Evolutionary conservation across 2,329 filamentous ascomycete species (phyloP).

Genomic region (Colletotrichum gigasporum): DNA sequence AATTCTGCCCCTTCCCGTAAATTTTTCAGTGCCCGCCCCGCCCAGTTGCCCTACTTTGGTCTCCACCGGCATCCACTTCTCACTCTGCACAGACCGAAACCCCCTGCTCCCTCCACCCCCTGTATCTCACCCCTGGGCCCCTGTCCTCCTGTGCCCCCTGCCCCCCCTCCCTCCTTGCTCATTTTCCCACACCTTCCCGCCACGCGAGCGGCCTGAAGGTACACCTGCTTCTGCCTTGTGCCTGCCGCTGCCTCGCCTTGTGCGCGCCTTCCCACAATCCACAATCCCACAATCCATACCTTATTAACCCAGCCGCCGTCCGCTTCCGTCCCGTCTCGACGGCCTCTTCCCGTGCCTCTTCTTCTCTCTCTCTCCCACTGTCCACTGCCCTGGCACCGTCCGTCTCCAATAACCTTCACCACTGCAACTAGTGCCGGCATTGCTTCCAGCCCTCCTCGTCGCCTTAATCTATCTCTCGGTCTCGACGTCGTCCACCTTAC

Average conservation of each 20-base stretch:
- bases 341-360: neutral
- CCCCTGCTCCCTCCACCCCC: neutral
- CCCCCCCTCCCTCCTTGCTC: conserved; percentile 11
- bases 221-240: conserved; percentile 14
- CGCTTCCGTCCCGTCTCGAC: conserved; percentile 18
- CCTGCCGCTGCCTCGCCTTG: conserved; percentile 11
- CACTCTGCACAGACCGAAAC: conserved; percentile 3
- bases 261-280: conserved; percentile 4
- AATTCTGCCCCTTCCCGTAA: neutral
- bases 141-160: neutral
- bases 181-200: conserved; percentile 20
- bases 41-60: neutral
- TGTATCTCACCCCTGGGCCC: neutral
- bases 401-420: neutral
- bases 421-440: neutral
- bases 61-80: neutral
- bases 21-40: neutral
- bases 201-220: conserved; percentile 26
- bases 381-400: neutral
- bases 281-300: conserved; percentile 18
- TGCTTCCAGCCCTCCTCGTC: neutral
- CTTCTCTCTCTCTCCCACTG: neutral
- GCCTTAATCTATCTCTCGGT: neutral
- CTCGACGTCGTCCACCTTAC: no score
- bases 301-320: conserved; percentile 30